Evolutionary conservation across 495 filamentous ascomycete genomes (phyloP).

Genomic region (Talaromyces nanjingensis): DNA sequence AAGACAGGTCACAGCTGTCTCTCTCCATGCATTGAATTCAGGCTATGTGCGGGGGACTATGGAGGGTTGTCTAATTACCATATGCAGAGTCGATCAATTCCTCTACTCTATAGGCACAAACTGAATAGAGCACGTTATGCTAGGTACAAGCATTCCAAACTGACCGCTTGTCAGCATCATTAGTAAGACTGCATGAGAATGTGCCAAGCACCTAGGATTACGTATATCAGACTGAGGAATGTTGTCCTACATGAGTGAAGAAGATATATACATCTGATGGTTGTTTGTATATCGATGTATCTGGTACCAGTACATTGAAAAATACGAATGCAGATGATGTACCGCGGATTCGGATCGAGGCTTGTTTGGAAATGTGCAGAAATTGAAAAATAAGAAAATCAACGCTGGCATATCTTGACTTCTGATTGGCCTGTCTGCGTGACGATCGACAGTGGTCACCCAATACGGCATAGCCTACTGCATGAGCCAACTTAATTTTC

Average conservation of each 20-base stretch:
- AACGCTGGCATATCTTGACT: not conserved
- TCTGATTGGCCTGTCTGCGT: constrained; percentile 7
- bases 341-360: not conserved
- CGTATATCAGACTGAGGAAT: not conserved
- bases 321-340: not conserved
- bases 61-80: not conserved
- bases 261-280: not conserved
- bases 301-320: not conserved
- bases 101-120: not conserved
- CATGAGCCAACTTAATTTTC: not conserved
- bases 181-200: not conserved
- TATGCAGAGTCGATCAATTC: not conserved
- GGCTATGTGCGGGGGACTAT: not conserved
- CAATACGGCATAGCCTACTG: not conserved
- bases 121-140: not conserved
- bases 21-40: not conserved
- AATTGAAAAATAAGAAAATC: not conserved
- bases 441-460: constrained; percentile 14
- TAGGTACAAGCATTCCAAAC: not conserved
- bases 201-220: not conserved
- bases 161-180: not conserved
- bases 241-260: not conserved
- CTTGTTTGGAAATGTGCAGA: not conserved
- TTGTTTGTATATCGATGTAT: not conserved
- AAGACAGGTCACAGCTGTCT: not conserved